A percentile compares a stretch with the other conserved stretches of the same genome.
Conservation (phyloP, 1,284 basidiomycete species). For the Exobasidium rhododendri region DNA sequence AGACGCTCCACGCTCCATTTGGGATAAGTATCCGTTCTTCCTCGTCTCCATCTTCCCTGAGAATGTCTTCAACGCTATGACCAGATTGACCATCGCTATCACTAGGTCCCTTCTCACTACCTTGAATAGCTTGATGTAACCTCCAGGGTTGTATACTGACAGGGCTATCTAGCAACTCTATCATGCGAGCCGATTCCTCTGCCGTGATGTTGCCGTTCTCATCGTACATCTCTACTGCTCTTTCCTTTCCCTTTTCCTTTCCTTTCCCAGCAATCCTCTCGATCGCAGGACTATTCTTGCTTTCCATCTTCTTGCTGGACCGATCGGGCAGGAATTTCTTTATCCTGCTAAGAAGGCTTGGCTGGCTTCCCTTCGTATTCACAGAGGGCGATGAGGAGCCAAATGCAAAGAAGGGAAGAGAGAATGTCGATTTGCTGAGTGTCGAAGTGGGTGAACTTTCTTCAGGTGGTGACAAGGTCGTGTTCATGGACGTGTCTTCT, state of each 20-base stretch:
- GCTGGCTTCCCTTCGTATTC: background rate
- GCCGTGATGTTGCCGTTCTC: background rate
- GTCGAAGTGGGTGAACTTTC: no score
- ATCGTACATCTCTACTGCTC: background rate
- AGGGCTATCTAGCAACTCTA: conserved; percentile 1
- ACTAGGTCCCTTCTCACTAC: background rate
- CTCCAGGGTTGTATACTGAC: background rate
- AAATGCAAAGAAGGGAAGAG: conserved; percentile 3
- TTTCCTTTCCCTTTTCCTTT: conserved; percentile 1
- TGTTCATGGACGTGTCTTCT: no score
- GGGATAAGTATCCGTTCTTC: no score
- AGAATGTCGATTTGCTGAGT: background rate
- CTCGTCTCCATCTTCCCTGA: conserved; percentile 19
- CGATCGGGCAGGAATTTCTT: background rate
- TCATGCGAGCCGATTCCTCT: conserved; percentile 5
- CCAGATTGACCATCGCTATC: background rate
- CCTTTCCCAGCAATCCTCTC: background rate
- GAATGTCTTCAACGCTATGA: background rate
- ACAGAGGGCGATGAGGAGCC: background rate
- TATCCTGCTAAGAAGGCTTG: background rate
- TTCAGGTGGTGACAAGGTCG: no score
- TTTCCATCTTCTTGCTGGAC: background rate
- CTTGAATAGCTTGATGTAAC: background rate
- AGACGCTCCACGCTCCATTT: no score
- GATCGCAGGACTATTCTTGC: background rate